Evolutionary conservation across 2,329 filamentous ascomycete species (phyloP), one percentile per base, ranked within the genome.

Genomic region (Talaromyces atroroseus): DNA sequence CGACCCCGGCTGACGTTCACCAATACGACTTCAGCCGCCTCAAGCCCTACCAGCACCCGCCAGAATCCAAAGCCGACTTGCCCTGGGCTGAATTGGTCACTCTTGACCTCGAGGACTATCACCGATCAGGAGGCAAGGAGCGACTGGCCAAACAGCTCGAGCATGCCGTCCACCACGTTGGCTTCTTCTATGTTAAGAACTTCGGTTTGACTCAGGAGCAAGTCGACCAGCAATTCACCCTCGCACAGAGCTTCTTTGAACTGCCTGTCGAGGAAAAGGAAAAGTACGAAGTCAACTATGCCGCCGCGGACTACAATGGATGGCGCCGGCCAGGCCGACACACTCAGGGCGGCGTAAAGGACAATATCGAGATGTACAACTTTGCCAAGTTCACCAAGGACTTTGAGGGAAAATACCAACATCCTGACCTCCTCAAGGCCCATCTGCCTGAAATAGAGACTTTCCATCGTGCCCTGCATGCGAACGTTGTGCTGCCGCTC

Each of bases 161-260:
- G 24, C 78, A 83, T 52, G 81, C 81, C 2, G 78, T 82, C 7
- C 72, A 76, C 24, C 70, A 76, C 36, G 74, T 78, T 20, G 68
- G 69, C 67, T 82, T 86, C 71, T 86, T 86, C 71, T 85, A 85
- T 59, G 78, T 86, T 20, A 80, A 79, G 58, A 84, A 85, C 68
- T 85, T 82, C 59, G 82, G 82, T 24, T 73, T 86, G 12, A 72
- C 69, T 0, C 81, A 85, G 65, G 81, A 84, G 47, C 73, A 83
- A 64, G 76, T 86, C 1, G 78, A 86, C 59, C 73, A 75, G 6
- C 83, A 86, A 59, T 86, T 85, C 59, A 80, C 82, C 10, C 76
- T 86, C 2, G 83, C 79, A 1, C 81, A 82, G 54, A 74, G 80
- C 34, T 78, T 86, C 59, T 85, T 85, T 63, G 66, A 78, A 3